Evolutionary conservation across 2,329 filamentous ascomycete species (phyloP), one percentile per base, ranked within the genome.

Genomic region (Cladosporium sphaerospermum): DNA sequence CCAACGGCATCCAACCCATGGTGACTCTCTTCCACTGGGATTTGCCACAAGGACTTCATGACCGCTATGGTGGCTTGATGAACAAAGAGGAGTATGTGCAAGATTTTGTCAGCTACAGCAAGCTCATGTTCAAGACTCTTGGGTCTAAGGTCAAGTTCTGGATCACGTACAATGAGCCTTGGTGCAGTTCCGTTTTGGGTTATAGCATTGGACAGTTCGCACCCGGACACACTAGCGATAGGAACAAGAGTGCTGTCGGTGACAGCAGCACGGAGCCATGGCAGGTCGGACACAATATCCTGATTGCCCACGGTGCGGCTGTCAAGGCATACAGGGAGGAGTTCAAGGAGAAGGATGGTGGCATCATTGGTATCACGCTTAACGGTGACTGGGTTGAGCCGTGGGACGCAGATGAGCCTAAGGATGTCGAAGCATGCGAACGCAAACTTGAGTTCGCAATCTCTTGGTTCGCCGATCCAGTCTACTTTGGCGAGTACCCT

Each of bases 1-100:
- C 78, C 4, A 87, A 84, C 5, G 87, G 84, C 55, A 93, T 95
- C 63, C 81, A 77, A 18, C 89, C 89, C 1, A 83, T 93, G 68
- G 81, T 95, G 64, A 95, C 89, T 3, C 76, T 95, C 13, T 88
- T 86, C 70, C 89, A 95, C 72, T 95, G 89, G 89, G 89, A 95
- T 72, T 78, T 93, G 8, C 89, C 89, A 3, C 83, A 89, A 62
- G 84, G 75, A 55, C 77, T 95, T 16, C 81, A 95, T 64, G 82
- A 86, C 75, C 83, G 88, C 55, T 95, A 95, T 68, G 86, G 86
- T 23, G 89, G 89, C 16, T 78, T 90, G 52, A 73, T 93, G 61
- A 89, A 90, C 77, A 85, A 87, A 67, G 77, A 83, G 41, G 89
- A 95, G 73, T 95, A 93, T 69, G 83, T 87, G 2, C 79, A 84